Conservation (phyloP, 805 yeast genomes). For the Pichia scutulata region DNA sequence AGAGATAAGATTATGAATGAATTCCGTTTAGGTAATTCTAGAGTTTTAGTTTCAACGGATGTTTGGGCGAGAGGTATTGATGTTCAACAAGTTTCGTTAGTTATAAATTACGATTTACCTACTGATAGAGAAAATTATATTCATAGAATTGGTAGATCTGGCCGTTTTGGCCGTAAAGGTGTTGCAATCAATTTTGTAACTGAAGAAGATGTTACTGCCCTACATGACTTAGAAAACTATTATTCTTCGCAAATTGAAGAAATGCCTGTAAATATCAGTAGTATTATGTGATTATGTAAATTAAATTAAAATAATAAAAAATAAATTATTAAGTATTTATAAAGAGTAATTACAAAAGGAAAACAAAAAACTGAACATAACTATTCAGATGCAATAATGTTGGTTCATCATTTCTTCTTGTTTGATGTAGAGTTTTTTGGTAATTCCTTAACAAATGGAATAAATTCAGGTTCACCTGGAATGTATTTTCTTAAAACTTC, state of each 20-base stretch:
- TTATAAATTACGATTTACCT: conserved; percentile 90
- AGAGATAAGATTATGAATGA: conserved; percentile 94
- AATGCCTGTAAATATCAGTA: conserved; percentile 60
- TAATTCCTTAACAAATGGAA: conserved; percentile 83
- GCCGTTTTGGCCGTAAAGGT: conserved; percentile 98
- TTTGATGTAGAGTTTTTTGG: conserved; percentile 90
- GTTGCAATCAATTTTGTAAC: conserved; percentile 94
- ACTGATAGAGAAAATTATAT: conserved; percentile 86
- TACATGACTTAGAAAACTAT: conserved; percentile 83
- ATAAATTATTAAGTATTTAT: not conserved
- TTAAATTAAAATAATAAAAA: not conserved
- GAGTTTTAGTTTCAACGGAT: conserved; percentile 89
- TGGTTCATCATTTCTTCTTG: conserved; percentile 35
- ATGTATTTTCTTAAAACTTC: conserved; percentile 93
- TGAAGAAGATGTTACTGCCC: conserved; percentile 58
- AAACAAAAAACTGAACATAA: not conserved
- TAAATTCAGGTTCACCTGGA: conserved; percentile 97
- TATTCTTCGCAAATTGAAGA: conserved; percentile 87
- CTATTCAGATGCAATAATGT: too few relatives aligned
- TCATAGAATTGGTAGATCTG: conserved; percentile 97
- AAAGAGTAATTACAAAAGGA: conserved; percentile 2
- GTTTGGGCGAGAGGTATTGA: conserved; percentile 97
- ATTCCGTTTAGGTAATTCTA: conserved; percentile 88
- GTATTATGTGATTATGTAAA: conserved; percentile 13
- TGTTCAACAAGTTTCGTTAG: conserved; percentile 94